These are phyloP conservation scores for Malania oleifera DNA, from an alignment of 164 flowering plant genomes.

Conservation along the genomic window DNA sequence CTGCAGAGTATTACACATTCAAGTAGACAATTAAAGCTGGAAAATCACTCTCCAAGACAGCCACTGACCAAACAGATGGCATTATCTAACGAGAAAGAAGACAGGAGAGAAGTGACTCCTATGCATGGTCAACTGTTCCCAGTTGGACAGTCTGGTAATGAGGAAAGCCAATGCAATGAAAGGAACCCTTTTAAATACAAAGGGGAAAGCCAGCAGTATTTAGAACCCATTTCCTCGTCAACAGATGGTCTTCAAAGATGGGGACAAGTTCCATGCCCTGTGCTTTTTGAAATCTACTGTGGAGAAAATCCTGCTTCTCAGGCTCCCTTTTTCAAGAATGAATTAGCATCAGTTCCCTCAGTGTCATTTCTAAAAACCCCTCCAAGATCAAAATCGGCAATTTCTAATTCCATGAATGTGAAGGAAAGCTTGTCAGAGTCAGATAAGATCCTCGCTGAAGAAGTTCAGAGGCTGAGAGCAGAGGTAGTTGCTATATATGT, in stretches of 20 bases:
- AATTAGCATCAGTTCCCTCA: constrained; percentile 12
- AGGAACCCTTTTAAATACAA: constrained; percentile 13
- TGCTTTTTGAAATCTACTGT: constrained; percentile 18
- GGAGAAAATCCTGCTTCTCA: constrained; percentile 13
- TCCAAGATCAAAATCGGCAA: constrained; percentile 10
- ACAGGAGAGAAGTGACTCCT: constrained; percentile 15
- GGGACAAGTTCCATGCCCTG: constrained; percentile 56
- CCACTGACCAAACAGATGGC: constrained; percentile 16
- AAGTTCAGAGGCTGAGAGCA: constrained; percentile 38
- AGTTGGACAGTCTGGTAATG: constrained; percentile 15
- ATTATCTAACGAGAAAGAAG: constrained; percentile 20
- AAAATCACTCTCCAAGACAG: constrained; percentile 25
- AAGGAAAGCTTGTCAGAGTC: constrained; percentile 19
- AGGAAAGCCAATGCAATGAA: constrained; percentile 18
- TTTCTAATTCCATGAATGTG: background rate
- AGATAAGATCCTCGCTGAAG: constrained; percentile 35
- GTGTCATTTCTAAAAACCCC: constrained; percentile 5
- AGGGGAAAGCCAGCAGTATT: constrained; percentile 20
- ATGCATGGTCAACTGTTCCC: constrained; percentile 19
- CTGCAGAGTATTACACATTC: constrained; percentile 21
- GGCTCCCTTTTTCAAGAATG: constrained; percentile 13
- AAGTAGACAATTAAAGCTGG: constrained; percentile 12
- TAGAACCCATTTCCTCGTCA: constrained; percentile 19
- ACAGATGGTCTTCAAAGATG: constrained; percentile 33
- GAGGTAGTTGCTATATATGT: constrained; percentile 39